A percentile compares a stretch with the other conserved stretches of the same genome.
phyloP scores from a whole-genome alignment of 805 yeast species.

The Wickerhamomyces xylosicus region DNA sequence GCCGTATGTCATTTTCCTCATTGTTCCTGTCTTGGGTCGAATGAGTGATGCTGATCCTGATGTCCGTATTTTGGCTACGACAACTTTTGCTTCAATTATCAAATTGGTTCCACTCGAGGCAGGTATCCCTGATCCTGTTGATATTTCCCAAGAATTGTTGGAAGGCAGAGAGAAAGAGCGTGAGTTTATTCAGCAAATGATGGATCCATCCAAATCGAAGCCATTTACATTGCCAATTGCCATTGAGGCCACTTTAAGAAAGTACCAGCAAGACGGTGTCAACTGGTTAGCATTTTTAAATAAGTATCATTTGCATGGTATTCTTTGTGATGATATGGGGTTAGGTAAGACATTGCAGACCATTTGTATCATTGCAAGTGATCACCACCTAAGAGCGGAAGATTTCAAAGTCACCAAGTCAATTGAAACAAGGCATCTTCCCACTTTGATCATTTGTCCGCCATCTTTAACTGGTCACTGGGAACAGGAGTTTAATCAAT shows the following conservation, averaged over 20 bases:
- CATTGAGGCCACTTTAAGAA: conserved; percentile 84
- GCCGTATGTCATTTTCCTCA: conserved; percentile 90
- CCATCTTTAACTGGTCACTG: conserved; percentile 98
- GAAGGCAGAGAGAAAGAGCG: conserved; percentile 90
- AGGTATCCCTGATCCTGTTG: conserved; percentile 92
- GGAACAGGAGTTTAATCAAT: conserved; percentile 89
- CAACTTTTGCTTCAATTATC: conserved; percentile 92
- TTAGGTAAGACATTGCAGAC: conserved; percentile 95
- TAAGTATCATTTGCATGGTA: conserved; percentile 92
- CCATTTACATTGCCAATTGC: conserved; percentile 85
- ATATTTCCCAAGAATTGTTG: conserved; percentile 74
- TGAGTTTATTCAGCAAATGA: conserved; percentile 92
- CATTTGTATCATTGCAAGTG: conserved; percentile 93
- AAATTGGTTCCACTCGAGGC: conserved; percentile 95
- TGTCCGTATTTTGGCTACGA: conserved; percentile 84
- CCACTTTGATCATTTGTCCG: conserved; percentile 87
- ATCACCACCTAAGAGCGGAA: conserved; percentile 76
- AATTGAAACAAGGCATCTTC: conserved; percentile 61
- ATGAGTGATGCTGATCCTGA: conserved; percentile 94
- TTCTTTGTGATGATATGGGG: conserved; percentile 99
- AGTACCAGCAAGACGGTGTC: conserved; percentile 96
- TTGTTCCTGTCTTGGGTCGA: conserved; percentile 93
- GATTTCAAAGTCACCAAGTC: conserved; percentile 49
- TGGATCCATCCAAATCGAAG: conserved; percentile 88
- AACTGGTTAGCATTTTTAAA: conserved; percentile 96